Base-by-base conservation (phyloP, 345 rosid species). In the Laguncularia racemosa region DNA sequence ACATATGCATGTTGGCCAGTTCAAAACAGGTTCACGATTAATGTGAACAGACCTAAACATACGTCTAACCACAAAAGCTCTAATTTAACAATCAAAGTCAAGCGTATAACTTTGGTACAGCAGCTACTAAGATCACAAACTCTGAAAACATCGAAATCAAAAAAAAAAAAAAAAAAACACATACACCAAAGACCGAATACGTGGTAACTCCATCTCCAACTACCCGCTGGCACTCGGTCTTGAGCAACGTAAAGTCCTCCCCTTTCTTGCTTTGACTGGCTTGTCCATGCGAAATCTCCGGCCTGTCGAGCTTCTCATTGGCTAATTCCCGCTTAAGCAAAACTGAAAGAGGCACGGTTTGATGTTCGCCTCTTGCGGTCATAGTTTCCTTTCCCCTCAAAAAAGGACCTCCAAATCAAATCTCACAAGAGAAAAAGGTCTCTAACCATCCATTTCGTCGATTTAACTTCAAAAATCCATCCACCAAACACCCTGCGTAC, bases 221-320 rank as follows among this genome's bases (percentile, higher is more conserved):
- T 28, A 81, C 75, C 60, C 97, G 61, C 56, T 88, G 86, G 58
- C 97, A 90, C 55, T 82, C 97, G 3, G 91, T 76, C 72, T 93
- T 95, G 49, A 90, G 65, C 13, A 90, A 72, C 0, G 88, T 79
- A 21, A 76, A 88, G 53, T 95, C 99, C 62, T 95, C 99, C 21
- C 97, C 99, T 73, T 95, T 95, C 91, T 90, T 95, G 85, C 95
- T 85, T 66, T 95, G 93, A 50, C 71, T 78, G 19, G 91, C 92
- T 60, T 95, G 86, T 9, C 97, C 99, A 13, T 85, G 78, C 16
- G 73, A 28, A 58, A 95, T 78, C 56, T 85, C 97, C 18, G 96
- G 97, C 15, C 84, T 81, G 61, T 81, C 96, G 20, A 81, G 64
- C 72, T 83, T 95, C 66, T 88, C 99, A 52, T 64, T 78, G 0